Base-by-base conservation (phyloP, 176 grass and related monocot genomes). In the Oryza meridionalis region DNA sequence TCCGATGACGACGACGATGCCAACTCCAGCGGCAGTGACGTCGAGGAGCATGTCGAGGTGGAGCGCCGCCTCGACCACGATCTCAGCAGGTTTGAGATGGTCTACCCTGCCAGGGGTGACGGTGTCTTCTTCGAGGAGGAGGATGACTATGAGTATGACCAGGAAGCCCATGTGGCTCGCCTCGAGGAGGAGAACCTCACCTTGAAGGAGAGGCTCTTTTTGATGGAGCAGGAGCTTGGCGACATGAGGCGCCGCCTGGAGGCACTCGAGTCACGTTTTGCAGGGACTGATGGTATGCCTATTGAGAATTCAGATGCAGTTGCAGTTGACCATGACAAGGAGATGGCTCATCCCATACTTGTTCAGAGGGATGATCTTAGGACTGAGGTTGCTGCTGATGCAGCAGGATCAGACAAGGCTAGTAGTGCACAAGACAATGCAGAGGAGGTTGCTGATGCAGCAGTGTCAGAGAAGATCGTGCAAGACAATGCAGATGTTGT, bases 1-100 rank as follows among this genome's bases (percentile, higher is more conserved):
- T 90, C 79, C 0, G 93, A 94, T 0, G 92, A 88, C 0, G 96
- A 95, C 0, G 92, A 88, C 0, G 89, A 90, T 1, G 82, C 62
- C 0, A 84, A 91, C 40, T 97, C 92, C 40, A 92, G 92, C 4
- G 96, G 86, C 82, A 98, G 93, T 37, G 92, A 98, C 16, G 92
- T 95, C 0, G 94, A 97, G 84, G 90, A 98, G 80, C 96, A 98
- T 58, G 77, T 91, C 0, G 96, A 95, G 89, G 91, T 98, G 7
- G 96, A 98, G 85, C 86, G 96, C 19, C 91, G 96, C 29, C 79
- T 98, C 1, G 96, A 98, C 65, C 96, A 98, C 17, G 96, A 98
- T 24, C 84, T 98, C 49, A 95, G 93, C 85, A 84, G 96, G 42
- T 98, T 98, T 25, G 96, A 98, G 84, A 98, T 98, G 96, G 88